Conservation (phyloP, 192 early-diverging fungal species). For the Ambispora gerdemannii region DNA sequence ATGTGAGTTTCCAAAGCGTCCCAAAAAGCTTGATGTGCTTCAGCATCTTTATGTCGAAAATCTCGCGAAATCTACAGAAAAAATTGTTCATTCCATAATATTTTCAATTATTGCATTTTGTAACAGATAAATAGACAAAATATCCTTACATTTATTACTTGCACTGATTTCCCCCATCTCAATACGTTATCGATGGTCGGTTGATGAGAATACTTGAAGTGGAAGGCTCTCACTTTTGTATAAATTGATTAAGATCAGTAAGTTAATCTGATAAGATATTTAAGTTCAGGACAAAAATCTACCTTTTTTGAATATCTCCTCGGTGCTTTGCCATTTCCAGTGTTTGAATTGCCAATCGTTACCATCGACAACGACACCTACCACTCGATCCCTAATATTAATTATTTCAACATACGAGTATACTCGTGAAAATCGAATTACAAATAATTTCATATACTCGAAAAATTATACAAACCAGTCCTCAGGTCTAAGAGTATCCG, state of each 20-base stretch:
- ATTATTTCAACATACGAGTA: no score
- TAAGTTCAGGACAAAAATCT: constrained; percentile 50
- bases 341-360: constrained; percentile 92
- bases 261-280: neutral
- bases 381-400: constrained; percentile 58
- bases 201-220: neutral
- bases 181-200: neutral
- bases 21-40: neutral
- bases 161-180: neutral
- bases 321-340: constrained; percentile 84
- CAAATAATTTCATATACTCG: no score
- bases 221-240: neutral
- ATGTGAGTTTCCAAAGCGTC: neutral
- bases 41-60: constrained; percentile 3
- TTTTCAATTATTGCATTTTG: neutral
- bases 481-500: constrained; percentile 65
- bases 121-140: neutral
- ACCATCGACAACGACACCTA: constrained; percentile 86
- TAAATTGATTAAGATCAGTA: neutral
- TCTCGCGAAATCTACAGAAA: neutral
- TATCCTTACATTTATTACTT: neutral
- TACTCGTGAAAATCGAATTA: no score
- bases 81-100: no score
- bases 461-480: constrained; percentile 56
- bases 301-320: constrained; percentile 76